Evolutionary conservation across 2,329 filamentous ascomycete species (phyloP), one percentile per base, ranked within the genome.

Genomic region (Clonostachys byssicola): DNA sequence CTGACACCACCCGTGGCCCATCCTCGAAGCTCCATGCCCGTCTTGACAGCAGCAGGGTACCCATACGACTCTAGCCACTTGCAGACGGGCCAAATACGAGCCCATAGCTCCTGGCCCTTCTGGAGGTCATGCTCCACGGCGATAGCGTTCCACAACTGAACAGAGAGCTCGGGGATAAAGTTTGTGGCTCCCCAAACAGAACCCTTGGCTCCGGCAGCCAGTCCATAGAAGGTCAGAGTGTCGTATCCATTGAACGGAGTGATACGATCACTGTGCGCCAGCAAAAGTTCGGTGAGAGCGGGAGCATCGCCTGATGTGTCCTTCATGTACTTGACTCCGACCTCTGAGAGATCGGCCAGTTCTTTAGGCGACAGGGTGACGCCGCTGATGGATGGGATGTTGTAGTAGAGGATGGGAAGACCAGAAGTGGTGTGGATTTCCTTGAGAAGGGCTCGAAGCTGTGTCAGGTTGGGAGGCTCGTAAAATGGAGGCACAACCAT

Each of bases 241-340:
- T 78, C 74, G 74, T 73, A 78, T 1, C 74, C 74, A 48, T 78
- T 78, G 55, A 78, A 75, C 0, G 70, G 63, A 2, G 71, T 76
- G 50, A 77, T 70, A 20, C 63, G 54, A 45, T 68, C 30, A 5
- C 55, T 52, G 23, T 54, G 50, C 45, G 62, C 63, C 50, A 77
- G 75, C 5, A 77, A 59, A 13, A 77, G 54, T 47, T 78, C 73
- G 3, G 73, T 77, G 6, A 76, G 58, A 0, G 68, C 73, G 0
- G 74, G 74, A 2, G 65, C 74, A 46, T 78, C 72, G 16, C 74
- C 74, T 3, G 74, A 77, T 0, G 74, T 77, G 54, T 78, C 74
- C 55, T 78, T 78, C 33, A 77, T 56, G 49, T 75, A 75, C 53
- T 67, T 69, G 5, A 77, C 73, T 12, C 74, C 74, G 1, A 72